Evolutionary conservation across 1,284 basidiomycete species (phyloP), one percentile per base, ranked within the genome.

Genomic region (Microbotryum silenes-acaulis): DNA sequence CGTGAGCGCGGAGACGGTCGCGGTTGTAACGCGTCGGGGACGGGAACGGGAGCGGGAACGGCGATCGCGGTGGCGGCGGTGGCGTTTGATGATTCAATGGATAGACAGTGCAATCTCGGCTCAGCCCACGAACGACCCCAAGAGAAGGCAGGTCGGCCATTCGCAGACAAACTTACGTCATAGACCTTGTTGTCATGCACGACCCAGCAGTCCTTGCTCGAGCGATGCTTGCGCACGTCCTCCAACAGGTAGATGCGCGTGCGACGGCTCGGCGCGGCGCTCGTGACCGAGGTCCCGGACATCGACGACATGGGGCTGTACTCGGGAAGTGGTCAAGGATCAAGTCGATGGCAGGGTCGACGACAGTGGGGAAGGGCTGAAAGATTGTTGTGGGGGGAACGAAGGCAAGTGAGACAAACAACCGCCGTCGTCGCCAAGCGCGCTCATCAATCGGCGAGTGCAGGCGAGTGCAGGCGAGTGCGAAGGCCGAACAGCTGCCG

Each of bases 171-270:
- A 47, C 69, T 57, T 55, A 91, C 85, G 73, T 91, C 83, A 79
- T 89, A 91, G 23, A 91, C 86, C 74, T 84, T 87, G 72, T 83
- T 83, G 65, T 80, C 79, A 71, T 81, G 81, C 10, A 83, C 79
- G 53, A 91, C 78, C 89, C 89, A 91, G 75, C 87, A 90, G 67
- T 82, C 86, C 2, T 76, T 71, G 2, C 77, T 49, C 4, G 78
- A 77, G 47, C 76, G 79, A 78, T 89, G 88, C 37, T 72, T 72
- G 1, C 78, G 79, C 59, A 91, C 81, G 74, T 91, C 89, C 67
- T 86, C 83, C 23, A 76, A 75, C 2, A 86, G 84, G 75, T 81
- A 87, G 66, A 91, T 87, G 4, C 64, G 61, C 21, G 37, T 27
- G 21, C 64, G 60, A 42, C 37, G 37, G 51, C 23, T 53, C 33